Evolutionary conservation across 192 early-diverging fungal species (phyloP).

Genomic region (Podila minutissima): DNA sequence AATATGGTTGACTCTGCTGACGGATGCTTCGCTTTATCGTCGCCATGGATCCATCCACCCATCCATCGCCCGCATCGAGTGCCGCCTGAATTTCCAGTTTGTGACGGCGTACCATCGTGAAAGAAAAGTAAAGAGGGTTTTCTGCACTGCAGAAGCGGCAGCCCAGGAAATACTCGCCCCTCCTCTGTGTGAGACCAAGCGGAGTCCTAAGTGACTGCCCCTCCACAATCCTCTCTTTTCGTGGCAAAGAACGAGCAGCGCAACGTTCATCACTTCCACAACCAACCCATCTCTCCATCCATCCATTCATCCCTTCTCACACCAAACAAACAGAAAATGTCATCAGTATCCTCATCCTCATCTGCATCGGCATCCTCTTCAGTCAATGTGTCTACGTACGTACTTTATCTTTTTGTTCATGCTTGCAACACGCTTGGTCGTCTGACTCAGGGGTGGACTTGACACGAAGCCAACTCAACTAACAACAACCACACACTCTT

Average conservation of each 20-base stretch:
- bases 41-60: neutral
- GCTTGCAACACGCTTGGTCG: neutral
- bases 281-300: neutral
- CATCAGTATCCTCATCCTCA: neutral
- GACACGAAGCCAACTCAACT: too few species aligned
- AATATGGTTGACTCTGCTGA: neutral
- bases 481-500: neutral
- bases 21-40: neutral
- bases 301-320: neutral
- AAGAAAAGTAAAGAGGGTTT: constrained; percentile 10
- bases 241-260: neutral
- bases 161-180: neutral
- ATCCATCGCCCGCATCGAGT: neutral
- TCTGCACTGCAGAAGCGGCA: neutral
- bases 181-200: too few species aligned
- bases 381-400: neutral
- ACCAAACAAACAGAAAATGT: neutral
- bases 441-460: too few species aligned
- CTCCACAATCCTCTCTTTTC: neutral
- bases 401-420: neutral
- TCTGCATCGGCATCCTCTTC: neutral
- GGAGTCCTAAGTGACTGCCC: neutral
- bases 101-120: constrained; percentile 2
- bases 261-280: neutral
- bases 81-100: neutral